Conservation (phyloP, 805 yeast genomes). For the Yamadazyma olivae region DNA sequence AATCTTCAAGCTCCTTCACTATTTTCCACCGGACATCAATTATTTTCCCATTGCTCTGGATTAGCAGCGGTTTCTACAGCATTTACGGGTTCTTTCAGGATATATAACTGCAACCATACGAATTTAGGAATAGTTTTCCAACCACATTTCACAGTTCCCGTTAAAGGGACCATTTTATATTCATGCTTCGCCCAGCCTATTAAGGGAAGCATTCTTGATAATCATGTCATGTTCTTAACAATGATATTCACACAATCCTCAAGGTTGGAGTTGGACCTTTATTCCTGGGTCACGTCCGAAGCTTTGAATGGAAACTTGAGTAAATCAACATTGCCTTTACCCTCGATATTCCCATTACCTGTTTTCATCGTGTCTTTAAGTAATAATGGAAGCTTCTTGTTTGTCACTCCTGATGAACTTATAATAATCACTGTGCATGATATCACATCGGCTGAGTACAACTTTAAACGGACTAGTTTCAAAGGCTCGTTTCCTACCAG, state of each 20-base stretch:
- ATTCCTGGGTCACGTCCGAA: slow-evolving; percentile 40
- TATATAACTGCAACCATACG: slow-evolving; percentile 34
- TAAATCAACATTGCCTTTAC: slow-evolving; percentile 38
- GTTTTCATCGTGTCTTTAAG: slow-evolving; percentile 40
- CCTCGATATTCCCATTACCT: slow-evolving; percentile 40
- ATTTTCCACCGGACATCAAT: slow-evolving; percentile 23
- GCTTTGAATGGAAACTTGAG: slow-evolving; percentile 24
- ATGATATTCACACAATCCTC: slow-evolving; percentile 35
- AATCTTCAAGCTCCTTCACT: slow-evolving; percentile 11
- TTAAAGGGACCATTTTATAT: slow-evolving; percentile 40
- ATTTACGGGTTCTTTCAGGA: slow-evolving; percentile 31
- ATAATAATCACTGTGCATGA: slow-evolving; percentile 40
- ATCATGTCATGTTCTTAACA: slow-evolving; percentile 32
- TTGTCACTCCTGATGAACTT: slow-evolving; percentile 32
- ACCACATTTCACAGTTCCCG: slow-evolving; percentile 35
- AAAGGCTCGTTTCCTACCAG: slow-evolving; percentile 40
- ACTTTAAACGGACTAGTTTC: slow-evolving; percentile 21
- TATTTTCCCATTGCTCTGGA: slow-evolving; percentile 38
- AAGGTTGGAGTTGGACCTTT: slow-evolving; percentile 35
- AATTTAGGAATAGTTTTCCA: slow-evolving; percentile 35
- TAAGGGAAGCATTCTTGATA: slow-evolving; percentile 17
- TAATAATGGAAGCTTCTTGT: slow-evolving; percentile 33
- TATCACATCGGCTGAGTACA: slow-evolving; percentile 45
- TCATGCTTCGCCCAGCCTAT: slow-evolving; percentile 41
- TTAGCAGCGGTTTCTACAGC: slow-evolving; percentile 37